phyloP scores from a whole-genome alignment of 1,284 basidiomycete species.

The Rugosomyces carneus region DNA sequence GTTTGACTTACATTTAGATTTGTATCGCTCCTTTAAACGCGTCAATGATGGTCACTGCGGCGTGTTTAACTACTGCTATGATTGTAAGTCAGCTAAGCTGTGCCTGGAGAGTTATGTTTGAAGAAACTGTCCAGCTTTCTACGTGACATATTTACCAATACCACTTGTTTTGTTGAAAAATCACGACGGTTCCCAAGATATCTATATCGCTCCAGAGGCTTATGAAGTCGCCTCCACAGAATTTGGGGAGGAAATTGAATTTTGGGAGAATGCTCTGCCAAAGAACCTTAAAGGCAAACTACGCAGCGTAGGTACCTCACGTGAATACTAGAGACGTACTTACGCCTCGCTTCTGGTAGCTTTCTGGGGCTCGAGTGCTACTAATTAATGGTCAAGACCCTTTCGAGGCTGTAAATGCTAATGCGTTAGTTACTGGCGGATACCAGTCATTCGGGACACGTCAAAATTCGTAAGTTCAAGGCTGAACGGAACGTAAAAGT shows the following conservation, averaged over 20 bases:
- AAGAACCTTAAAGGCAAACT: constrained; percentile 42
- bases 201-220: constrained; percentile 55
- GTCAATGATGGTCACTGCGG: constrained; percentile 55
- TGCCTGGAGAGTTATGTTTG: background rate
- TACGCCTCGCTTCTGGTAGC: constrained; percentile 25
- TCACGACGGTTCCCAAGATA: constrained; percentile 36
- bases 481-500: background rate
- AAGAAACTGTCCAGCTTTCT: constrained; percentile 30
- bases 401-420: constrained; percentile 46
- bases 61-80: constrained; percentile 50
- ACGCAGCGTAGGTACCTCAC: constrained; percentile 30
- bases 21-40: constrained; percentile 47
- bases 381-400: constrained; percentile 49
- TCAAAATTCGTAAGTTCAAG: constrained; percentile 35
- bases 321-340: background rate
- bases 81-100: constrained; percentile 33
- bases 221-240: constrained; percentile 46
- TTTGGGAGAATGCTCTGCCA: constrained; percentile 52
- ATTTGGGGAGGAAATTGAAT: constrained; percentile 45
- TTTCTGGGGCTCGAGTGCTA: constrained; percentile 50
- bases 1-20: constrained; percentile 47
- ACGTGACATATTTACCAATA: constrained; percentile 47
- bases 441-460: constrained; percentile 45
- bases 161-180: constrained; percentile 48
- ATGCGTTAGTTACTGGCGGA: constrained; percentile 38